Evolutionary conservation across 2,329 filamentous ascomycete genomes (phyloP).

Genomic region (Blastomyces gilchristii): DNA sequence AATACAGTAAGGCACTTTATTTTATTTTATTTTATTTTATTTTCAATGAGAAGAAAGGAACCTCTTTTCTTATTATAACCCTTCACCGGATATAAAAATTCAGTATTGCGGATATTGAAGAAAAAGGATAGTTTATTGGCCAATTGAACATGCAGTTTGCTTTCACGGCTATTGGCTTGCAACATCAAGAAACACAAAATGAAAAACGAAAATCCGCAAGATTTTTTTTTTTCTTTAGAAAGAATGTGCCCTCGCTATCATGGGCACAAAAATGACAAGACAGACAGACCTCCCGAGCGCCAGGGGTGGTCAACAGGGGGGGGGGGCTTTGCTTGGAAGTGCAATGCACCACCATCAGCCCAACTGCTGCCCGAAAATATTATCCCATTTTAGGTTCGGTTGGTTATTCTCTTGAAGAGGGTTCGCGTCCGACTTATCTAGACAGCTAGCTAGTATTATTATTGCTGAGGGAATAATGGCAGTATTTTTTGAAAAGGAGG

Average conservation of each 20-base stretch:
- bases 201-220: not conserved
- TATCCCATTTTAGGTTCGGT: no score
- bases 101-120: not conserved
- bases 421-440: not conserved
- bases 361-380: conserved; percentile 2
- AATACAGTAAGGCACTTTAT: no score
- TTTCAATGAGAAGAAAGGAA: not conserved
- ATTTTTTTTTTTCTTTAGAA: not conserved
- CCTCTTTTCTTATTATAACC: not conserved
- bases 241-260: not conserved
- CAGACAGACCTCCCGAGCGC: not conserved
- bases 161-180: not conserved
- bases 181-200: no score
- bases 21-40: no score
- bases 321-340: not conserved
- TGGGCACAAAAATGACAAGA: not conserved
- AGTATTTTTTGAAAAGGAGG: not conserved
- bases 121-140: not conserved
- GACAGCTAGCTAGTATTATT: not conserved
- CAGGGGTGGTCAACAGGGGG: not conserved
- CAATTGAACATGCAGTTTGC: not conserved
- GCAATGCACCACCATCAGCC: not conserved
- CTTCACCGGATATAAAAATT: not conserved
- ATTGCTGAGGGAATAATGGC: not conserved
- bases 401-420: not conserved